phyloP scores from a whole-genome alignment of 2,329 filamentous ascomycete genomes.

The Pezicula radicicola region DNA sequence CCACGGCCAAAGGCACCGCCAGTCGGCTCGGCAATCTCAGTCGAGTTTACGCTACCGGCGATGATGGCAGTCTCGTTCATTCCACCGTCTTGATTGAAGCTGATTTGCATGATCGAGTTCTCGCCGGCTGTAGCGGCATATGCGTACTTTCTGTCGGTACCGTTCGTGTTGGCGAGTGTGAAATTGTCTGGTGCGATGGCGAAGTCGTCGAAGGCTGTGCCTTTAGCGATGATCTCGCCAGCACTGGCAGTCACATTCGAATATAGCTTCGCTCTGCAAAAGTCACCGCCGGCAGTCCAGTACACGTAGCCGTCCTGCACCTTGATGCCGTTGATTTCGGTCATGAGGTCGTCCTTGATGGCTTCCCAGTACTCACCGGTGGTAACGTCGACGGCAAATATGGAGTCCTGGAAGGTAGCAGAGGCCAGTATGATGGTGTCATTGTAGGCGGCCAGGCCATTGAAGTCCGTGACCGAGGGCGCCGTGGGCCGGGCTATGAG shows the following conservation, averaged over 20 bases:
- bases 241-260: background rate
- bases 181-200: background rate
- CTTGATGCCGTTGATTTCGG: background rate
- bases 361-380: background rate
- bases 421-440: background rate
- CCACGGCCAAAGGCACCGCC: background rate
- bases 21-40: background rate
- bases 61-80: background rate
- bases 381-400: background rate
- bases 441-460: background rate
- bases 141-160: background rate
- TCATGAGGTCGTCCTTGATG: background rate
- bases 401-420: background rate
- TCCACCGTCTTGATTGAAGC: background rate
- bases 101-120: background rate
- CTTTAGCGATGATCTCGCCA: background rate
- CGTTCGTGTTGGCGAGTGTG: background rate
- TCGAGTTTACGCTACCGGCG: background rate
- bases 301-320: background rate
- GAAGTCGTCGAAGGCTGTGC: background rate
- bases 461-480: background rate
- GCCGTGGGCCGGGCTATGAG: background rate
- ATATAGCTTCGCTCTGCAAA: background rate
- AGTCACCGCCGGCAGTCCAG: background rate
- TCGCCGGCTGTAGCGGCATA: background rate